Base-by-base conservation (phyloP, 2,329 filamentous ascomycete species). In the Fusarium ambrosium region DNA sequence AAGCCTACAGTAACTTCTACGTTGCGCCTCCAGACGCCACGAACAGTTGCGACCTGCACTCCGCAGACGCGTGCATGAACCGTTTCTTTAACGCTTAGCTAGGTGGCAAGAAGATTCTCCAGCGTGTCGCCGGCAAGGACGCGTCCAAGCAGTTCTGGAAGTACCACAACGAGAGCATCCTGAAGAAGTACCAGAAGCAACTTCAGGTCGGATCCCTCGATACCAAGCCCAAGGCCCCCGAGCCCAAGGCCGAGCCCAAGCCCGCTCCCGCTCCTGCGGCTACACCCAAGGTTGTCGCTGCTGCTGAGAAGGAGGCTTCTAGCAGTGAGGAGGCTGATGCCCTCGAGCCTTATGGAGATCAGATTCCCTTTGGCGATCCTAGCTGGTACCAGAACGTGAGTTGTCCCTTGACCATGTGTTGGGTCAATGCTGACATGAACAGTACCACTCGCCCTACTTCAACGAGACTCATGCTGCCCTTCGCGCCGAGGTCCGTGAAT, bases 371-470 rank as follows among this genome's bases (percentile, higher is more conserved):
- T 81, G 93, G 91, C 32, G 97, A 99, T 79, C 97, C 97, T 14
- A 91, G 90, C 56, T 99, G 97, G 97, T 98, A 98, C 84, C 95
- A 98, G 84, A 92, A 92, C 76, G 95, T 97, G 88, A 84, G 94
- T 83, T 36, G 3, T 14, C n/a, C 11, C 14, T 41, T 62, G 18
- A 22, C 20, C 14, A 7, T 27, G 18, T 4, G 4, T 16, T 10
- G 10, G 27, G 7, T 16, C 24, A 61, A 45, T 68, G 58, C 66
- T 78, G 45, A 79, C 59, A 8, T 6, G n/a, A 7, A 24, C 61
- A 97, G 94, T 97, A 98, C 85, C 94, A 97, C 86, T 98, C 96
- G 2, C 95, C 96, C 32, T 98, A 98, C 89, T 97, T 93, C 89
- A 98, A 98, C 86, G 93, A 98, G 85, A 92, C 94, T 6, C 97